Conservation (phyloP, 1,284 basidiomycete genomes). For the Cerrena zonata region DNA sequence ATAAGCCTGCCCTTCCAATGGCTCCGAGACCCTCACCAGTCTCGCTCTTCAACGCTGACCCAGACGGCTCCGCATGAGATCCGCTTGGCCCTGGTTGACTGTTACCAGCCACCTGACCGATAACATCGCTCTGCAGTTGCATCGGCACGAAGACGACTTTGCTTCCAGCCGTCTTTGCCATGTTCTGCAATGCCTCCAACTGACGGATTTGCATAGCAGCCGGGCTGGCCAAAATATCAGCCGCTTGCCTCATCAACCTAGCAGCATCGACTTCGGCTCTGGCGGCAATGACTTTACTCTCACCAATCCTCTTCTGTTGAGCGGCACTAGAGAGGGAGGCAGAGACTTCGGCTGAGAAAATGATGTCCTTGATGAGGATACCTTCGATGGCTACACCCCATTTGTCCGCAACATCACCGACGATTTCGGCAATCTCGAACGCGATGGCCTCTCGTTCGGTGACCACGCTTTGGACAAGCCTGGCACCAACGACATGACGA, state of each 20-base stretch:
- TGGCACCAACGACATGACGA: conserved; percentile 89
- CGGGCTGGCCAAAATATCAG: conserved; percentile 85
- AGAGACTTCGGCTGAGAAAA: conserved; percentile 88
- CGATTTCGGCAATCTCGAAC: conserved; percentile 91
- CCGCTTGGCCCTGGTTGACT: conserved; percentile 15
- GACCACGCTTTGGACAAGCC: conserved; percentile 77
- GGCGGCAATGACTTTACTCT: conserved; percentile 93
- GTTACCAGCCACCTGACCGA: conserved; percentile 37
- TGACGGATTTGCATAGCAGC: conserved; percentile 97
- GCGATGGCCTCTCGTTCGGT: conserved; percentile 96
- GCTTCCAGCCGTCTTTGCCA: conserved; percentile 68
- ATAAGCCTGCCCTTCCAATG: conserved; percentile 46
- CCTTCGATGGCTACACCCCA: conserved; percentile 96
- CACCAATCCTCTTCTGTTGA: conserved; percentile 91
- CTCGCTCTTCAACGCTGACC: conserved; percentile 36
- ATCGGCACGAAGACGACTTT: conserved; percentile 95
- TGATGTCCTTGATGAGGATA: conserved; percentile 90
- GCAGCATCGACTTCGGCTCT: conserved; percentile 93
- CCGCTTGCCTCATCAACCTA: conserved; percentile 88
- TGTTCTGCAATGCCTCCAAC: conserved; percentile 77
- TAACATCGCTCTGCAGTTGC: conserved; percentile 75
- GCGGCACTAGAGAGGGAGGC: conserved; percentile 89
- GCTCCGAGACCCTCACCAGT: conserved; percentile 38
- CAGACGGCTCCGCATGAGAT: conserved; percentile 1
- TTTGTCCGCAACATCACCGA: conserved; percentile 78